Conservation (phyloP, 2,329 filamentous ascomycete species). For the Microdochium trichocladiopsis region DNA sequence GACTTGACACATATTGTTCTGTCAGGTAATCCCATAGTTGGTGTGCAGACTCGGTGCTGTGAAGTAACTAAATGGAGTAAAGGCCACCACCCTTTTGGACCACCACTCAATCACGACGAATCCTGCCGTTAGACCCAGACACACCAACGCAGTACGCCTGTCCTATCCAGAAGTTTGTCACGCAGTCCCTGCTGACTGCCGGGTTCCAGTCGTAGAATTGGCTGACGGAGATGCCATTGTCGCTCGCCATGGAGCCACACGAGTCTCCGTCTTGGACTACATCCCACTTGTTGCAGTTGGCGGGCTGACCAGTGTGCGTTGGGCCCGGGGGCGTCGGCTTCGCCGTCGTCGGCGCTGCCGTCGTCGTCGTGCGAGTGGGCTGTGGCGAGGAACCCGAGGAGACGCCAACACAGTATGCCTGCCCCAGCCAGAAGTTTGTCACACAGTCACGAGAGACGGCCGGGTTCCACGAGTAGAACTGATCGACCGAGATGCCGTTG, state of each 20-base stretch:
- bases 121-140: constrained; percentile 1
- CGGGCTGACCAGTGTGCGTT: constrained; percentile 2
- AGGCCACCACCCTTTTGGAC: too few species aligned
- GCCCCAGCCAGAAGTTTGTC: constrained; percentile 7
- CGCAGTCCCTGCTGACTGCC: constrained; percentile 12
- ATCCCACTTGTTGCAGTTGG: constrained; percentile 6
- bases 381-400: background rate
- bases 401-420: constrained; percentile 8
- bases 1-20: too few species aligned
- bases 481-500: constrained; percentile 4
- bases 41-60: too few species aligned
- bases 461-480: constrained; percentile 11
- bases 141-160: constrained; percentile 16
- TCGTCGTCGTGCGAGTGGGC: background rate
- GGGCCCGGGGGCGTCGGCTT: background rate
- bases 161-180: constrained; percentile 14
- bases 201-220: constrained; percentile 11
- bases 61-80: too few species aligned
- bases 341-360: background rate
- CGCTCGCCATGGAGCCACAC: constrained; percentile 8
- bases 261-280: constrained; percentile 6
- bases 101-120: background rate
- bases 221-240: constrained; percentile 7
- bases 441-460: constrained; percentile 10
- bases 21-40: too few species aligned